Evolutionary conservation across 2,329 filamentous ascomycete species (phyloP).

Genomic region (Pseudogymnoascus sp.): DNA sequence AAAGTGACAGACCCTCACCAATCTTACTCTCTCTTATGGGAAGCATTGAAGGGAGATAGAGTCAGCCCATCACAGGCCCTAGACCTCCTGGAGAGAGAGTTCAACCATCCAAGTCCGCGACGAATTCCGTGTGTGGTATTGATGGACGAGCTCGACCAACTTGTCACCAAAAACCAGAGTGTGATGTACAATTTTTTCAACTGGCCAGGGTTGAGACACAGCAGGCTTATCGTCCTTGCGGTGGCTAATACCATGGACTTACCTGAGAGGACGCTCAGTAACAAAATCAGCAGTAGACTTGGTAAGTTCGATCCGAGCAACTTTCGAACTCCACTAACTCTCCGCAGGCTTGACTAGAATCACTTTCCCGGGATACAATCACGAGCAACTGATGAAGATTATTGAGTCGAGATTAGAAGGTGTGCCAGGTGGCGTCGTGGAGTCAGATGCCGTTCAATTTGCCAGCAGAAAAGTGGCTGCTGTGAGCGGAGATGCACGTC

Average conservation of each 20-base stretch:
- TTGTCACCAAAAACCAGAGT: conserved; percentile 97
- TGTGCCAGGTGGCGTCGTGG: conserved; percentile 82
- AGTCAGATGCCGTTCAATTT: conserved; percentile 90
- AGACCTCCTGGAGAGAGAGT: conserved; percentile 85
- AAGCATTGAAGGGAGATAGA: conserved; percentile 86
- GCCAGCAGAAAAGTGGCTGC: conserved; percentile 94
- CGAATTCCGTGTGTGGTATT: conserved; percentile 92
- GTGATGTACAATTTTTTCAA: conserved; percentile 99
- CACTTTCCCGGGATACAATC: conserved; percentile 94
- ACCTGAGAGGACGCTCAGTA: conserved; percentile 89
- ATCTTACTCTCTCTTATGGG: conserved; percentile 91
- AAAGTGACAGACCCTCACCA: conserved; percentile 98
- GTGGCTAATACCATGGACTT: conserved; percentile 99
- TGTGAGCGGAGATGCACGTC: conserved; percentile 86
- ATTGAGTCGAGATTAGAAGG: conserved; percentile 89
- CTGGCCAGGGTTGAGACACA: conserved; percentile 89
- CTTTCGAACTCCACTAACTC: conserved; percentile 7
- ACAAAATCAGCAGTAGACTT: conserved; percentile 92
- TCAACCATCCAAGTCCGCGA: conserved; percentile 81
- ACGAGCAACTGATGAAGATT: conserved; percentile 95
- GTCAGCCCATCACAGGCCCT: conserved; percentile 88
- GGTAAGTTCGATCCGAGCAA: conserved; percentile 31
- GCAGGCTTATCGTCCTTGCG: conserved; percentile 86
- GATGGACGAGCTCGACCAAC: conserved; percentile 97
- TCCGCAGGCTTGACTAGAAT: conserved; percentile 71